Evolutionary conservation across 371 early-diverging fungal species (phyloP), one percentile per base, ranked within the genome.

Genomic region (Batrachochytrium dendrobatidis): DNA sequence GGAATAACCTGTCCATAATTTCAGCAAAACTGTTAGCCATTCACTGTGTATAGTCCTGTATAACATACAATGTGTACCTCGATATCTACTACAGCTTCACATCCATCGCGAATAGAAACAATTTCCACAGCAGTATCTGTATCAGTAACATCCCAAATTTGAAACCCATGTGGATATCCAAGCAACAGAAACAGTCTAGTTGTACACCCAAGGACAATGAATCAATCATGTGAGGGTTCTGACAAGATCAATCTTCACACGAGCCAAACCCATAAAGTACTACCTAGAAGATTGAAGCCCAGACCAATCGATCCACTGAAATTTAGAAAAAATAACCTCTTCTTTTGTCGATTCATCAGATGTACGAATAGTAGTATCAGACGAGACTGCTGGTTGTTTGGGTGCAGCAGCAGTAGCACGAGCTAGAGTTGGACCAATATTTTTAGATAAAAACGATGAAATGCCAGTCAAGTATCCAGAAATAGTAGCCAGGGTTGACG

Each of bases 131-230:
- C 80, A 61, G 85, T 83, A 60, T 86, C 84, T 8, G 79, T 74
- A 55, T 85, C 78, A 4, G 83, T 74, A 12, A 88, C 73, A 58
- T 86, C 77, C 91, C 91, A 91, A 12, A 91, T 72, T 59, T 91
- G 91, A 64, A 91, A 86, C 1, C 91, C 91, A 59, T 83, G 81
- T 5, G 67, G 65, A 68, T 91, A 91, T 6, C 90, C 91, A 30
- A 91, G 67, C 28, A 87, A 59, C 29, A 91, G 64, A 29, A 64
- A 55, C 44, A 66, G 31, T 30, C 53, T 2, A 49, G 28, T 15
- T 39, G 15, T 39, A 20, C 20, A 39, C 39, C 39, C 15, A 39
- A 39, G 15, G 39, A 15, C 15, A 20, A 20, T 39, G 39, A 20
- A 20, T 39, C n/a, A n/a, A n/a, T n/a, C n/a, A n/a, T n/a, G n/a